Conservation (phyloP, 495 filamentous ascomycete genomes). For the Tetracladium setigerum region DNA sequence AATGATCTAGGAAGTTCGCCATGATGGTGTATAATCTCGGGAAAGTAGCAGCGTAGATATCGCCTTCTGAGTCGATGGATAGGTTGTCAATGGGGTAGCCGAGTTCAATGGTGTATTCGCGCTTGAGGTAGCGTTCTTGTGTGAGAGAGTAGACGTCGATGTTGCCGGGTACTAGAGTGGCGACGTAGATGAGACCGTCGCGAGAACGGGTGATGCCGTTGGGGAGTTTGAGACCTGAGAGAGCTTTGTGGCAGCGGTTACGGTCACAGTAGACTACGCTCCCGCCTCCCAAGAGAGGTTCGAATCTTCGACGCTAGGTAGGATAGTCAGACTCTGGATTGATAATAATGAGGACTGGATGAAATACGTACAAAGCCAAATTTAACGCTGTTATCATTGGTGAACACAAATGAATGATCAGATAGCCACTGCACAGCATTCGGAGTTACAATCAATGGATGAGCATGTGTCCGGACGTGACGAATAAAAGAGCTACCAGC, state of each 20-base stretch:
- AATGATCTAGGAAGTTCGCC: conserved; percentile 1
- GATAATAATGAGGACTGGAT: not conserved
- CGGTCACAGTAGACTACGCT: conserved; percentile 24
- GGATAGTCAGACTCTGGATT: conserved; percentile 1
- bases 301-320: conserved; percentile 18
- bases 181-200: conserved; percentile 29
- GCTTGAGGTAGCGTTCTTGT: conserved; percentile 11
- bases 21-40: conserved; percentile 15
- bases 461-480: conserved; percentile 25
- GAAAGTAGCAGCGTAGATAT: conserved; percentile 27
- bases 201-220: conserved; percentile 28
- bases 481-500: conserved; percentile 11
- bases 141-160: conserved; percentile 24
- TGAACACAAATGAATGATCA: conserved; percentile 24
- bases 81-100: conserved; percentile 31
- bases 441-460: conserved; percentile 26
- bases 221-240: conserved; percentile 17
- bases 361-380: conserved; percentile 18
- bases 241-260: conserved; percentile 16
- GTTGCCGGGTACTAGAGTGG: conserved; percentile 15
- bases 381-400: conserved; percentile 30
- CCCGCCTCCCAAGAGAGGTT: conserved; percentile 18
- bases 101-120: conserved; percentile 23
- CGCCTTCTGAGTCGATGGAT: conserved; percentile 29
- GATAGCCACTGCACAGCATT: conserved; percentile 27